Conservation (phyloP, 805 yeast species). For the Zygosaccharomyces kombuchaensis region DNA sequence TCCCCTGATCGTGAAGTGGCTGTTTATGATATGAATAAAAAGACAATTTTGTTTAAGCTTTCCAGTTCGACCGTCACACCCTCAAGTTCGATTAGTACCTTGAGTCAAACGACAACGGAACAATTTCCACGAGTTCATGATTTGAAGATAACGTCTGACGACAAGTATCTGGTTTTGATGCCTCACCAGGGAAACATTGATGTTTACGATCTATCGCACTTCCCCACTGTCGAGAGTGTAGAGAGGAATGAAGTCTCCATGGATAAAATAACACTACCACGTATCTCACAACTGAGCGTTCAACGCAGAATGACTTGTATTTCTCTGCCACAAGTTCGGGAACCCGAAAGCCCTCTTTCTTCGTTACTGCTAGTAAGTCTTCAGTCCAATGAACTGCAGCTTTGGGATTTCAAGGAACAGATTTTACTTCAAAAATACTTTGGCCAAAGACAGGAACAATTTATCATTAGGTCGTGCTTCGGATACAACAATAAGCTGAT, state of each 20-base stretch:
- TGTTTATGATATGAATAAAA: slow-evolving; percentile 39
- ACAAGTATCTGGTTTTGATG: slow-evolving; percentile 56
- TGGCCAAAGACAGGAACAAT: slow-evolving; percentile 69
- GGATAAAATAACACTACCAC: slow-evolving; percentile 31
- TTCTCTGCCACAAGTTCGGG: slow-evolving; percentile 40
- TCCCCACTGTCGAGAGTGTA: slow-evolving; percentile 22
- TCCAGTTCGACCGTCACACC: slow-evolving; percentile 21
- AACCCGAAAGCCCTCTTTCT: slow-evolving; percentile 6
- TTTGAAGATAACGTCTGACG: slow-evolving; percentile 61
- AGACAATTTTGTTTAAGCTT: slow-evolving; percentile 27
- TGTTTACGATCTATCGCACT: slow-evolving; percentile 47
- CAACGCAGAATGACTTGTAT: slow-evolving; percentile 63
- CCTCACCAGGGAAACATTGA: slow-evolving; percentile 59
- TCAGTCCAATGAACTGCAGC: slow-evolving; percentile 70
- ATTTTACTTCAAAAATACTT: slow-evolving; percentile 56
- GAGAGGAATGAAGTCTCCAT: slow-evolving; percentile 18
- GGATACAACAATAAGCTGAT: slow-evolving; percentile 68
- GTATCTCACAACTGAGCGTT: slow-evolving; percentile 43
- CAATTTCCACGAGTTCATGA: slow-evolving; percentile 57
- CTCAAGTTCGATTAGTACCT: slow-evolving; percentile 4
- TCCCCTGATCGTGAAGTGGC: slow-evolving; percentile 68
- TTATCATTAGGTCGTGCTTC: slow-evolving; percentile 69
- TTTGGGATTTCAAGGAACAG: slow-evolving; percentile 69
- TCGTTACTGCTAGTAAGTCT: slow-evolving; percentile 54
- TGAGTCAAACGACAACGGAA: slow-evolving; percentile 14